These are phyloP conservation scores for Mimosa bimucronata DNA, from an alignment of 306 rosid species.

Conservation along the genomic window DNA sequence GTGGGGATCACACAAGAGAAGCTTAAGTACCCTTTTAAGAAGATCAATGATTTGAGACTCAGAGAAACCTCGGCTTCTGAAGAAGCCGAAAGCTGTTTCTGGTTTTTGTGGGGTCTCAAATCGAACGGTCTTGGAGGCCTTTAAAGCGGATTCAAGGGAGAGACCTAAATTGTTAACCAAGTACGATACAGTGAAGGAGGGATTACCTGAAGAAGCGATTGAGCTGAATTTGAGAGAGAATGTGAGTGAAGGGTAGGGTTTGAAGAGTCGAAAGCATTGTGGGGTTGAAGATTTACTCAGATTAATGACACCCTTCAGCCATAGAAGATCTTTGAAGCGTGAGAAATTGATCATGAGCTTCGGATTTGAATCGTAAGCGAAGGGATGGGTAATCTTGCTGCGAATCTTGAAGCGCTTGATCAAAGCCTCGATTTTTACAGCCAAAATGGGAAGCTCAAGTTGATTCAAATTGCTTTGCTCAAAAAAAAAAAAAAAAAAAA, in stretches of 20 bases:
- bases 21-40: background rate
- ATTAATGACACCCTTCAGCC: background rate
- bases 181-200: background rate
- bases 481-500: too few species aligned
- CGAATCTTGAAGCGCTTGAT: background rate
- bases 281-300: background rate
- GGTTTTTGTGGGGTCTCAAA: background rate
- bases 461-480: too few species aligned
- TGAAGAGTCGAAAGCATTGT: background rate
- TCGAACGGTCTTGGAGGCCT: background rate
- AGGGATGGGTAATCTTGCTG: background rate
- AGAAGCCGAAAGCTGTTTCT: background rate
- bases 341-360: background rate
- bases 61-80: constrained; percentile 20
- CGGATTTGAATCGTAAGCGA: background rate
- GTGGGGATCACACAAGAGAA: constrained; percentile 10
- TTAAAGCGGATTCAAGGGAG: background rate
- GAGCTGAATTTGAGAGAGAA: background rate
- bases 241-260: background rate
- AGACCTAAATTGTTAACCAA: background rate
- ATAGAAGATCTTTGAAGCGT: background rate
- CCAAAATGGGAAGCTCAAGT: too few species aligned
- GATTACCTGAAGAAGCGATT: background rate
- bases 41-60: background rate
- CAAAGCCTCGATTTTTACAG: background rate